These are phyloP conservation scores for Globisporangium ultimum DNA, from an alignment of 352 stramenopile genomes.

Conservation along the genomic window DNA sequence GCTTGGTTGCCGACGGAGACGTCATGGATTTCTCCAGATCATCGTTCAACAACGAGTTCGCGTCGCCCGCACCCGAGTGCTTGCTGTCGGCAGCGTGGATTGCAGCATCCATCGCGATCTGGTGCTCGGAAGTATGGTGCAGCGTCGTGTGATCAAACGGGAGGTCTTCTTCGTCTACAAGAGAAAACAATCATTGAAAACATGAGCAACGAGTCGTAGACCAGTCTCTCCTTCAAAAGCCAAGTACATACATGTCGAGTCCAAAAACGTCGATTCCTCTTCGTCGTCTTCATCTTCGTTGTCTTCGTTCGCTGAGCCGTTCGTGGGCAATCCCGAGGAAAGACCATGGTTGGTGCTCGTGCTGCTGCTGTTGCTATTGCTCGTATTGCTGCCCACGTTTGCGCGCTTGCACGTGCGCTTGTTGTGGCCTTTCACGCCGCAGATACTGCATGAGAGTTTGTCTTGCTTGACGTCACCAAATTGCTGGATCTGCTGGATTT, in stretches of 20 bases:
- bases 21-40: slow-evolving; percentile 6
- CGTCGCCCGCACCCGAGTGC: slow-evolving; percentile 3
- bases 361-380: background rate
- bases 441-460: slow-evolving; percentile 76
- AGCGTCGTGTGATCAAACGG: slow-evolving; percentile 16
- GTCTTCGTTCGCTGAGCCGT: slow-evolving; percentile 8
- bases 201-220: background rate
- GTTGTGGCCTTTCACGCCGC: slow-evolving; percentile 81
- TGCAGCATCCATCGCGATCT: slow-evolving; percentile 12
- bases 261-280: slow-evolving; percentile 14
- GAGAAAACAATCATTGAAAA: background rate
- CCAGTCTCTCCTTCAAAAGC: too few species aligned
- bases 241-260: slow-evolving; percentile 16
- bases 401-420: slow-evolving; percentile 78
- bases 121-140: slow-evolving; percentile 12
- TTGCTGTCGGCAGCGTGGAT: slow-evolving; percentile 8
- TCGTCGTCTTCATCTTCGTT: slow-evolving; percentile 7
- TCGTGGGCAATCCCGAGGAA: slow-evolving; percentile 8
- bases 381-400: slow-evolving; percentile 7
- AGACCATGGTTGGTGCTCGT: slow-evolving; percentile 9
- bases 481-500: slow-evolving; percentile 80
- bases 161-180: slow-evolving; percentile 18
- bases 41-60: slow-evolving; percentile 5
- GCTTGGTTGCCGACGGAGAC: slow-evolving; percentile 7
- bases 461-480: slow-evolving; percentile 65